Conservation (phyloP, 1,139 yeast genomes). For the Zygosaccharomyces sapae region DNA sequence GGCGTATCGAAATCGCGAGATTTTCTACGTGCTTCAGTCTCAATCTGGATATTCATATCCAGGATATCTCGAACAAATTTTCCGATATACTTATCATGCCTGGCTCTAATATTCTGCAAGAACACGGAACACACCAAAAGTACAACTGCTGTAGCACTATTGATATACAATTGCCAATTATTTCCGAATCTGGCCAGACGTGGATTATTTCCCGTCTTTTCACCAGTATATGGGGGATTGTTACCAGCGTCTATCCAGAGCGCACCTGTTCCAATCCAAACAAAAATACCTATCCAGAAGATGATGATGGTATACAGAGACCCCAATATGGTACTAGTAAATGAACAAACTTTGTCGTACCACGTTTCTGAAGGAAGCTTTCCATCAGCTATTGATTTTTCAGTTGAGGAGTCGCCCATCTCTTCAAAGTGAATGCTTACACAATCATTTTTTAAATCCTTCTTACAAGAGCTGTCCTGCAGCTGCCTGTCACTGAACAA, state of each 20-base stretch:
- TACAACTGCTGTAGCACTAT: slow-evolving; percentile 40
- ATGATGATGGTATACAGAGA: slow-evolving; percentile 34
- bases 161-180: slow-evolving; percentile 41
- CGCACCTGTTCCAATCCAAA: slow-evolving; percentile 40
- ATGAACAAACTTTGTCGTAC: slow-evolving; percentile 36
- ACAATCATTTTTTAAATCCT: neutral
- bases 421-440: neutral
- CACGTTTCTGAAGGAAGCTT: slow-evolving; percentile 28
- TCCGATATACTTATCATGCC: slow-evolving; percentile 35
- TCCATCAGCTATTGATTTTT: slow-evolving; percentile 11
- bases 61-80: slow-evolving; percentile 27
- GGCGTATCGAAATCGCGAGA: slow-evolving; percentile 25
- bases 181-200: slow-evolving; percentile 31
- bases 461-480: neutral
- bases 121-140: slow-evolving; percentile 36
- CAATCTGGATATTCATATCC: slow-evolving; percentile 34
- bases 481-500: slow-evolving; percentile 16
- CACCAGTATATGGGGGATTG: slow-evolving; percentile 27
- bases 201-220: slow-evolving; percentile 25
- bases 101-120: slow-evolving; percentile 38
- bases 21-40: slow-evolving; percentile 25
- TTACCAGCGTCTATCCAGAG: slow-evolving; percentile 28
- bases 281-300: slow-evolving; percentile 39
- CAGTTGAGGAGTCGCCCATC: neutral
- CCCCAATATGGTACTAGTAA: slow-evolving; percentile 31